phyloP scores from a whole-genome alignment of 106 monocot species.

The Vanilla planifolia region DNA sequence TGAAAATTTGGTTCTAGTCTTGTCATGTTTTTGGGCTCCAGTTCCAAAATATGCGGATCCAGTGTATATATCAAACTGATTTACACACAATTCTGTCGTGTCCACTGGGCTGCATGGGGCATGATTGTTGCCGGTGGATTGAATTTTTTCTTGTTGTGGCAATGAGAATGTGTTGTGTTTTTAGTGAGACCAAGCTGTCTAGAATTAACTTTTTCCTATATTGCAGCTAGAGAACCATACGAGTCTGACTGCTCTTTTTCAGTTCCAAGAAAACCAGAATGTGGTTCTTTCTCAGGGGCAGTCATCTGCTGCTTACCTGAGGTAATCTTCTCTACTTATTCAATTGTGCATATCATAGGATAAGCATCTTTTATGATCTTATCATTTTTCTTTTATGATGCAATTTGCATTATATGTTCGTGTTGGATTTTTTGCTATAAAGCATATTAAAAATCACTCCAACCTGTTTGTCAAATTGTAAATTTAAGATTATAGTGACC shows the following conservation, averaged over 20 bases:
- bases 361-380: background rate
- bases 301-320: constrained; percentile 58
- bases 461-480: too few species aligned
- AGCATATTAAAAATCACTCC: too few species aligned
- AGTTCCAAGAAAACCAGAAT: constrained; percentile 49
- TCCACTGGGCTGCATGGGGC: background rate
- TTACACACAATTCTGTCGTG: background rate
- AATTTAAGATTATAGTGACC: too few species aligned
- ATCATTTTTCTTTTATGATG: background rate
- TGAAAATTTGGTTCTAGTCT: too few species aligned
- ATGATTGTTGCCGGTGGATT: too few species aligned
- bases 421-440: too few species aligned
- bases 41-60: too few species aligned
- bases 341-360: background rate
- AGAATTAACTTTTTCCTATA: background rate
- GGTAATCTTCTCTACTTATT: constrained; percentile 22
- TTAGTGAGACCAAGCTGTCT: too few species aligned
- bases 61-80: too few species aligned
- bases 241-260: constrained; percentile 50
- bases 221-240: constrained; percentile 68
- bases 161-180: too few species aligned
- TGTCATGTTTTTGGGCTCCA: too few species aligned
- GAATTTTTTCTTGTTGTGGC: too few species aligned
- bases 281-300: constrained; percentile 35
- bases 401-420: background rate